phyloP scores from a whole-genome alignment of 2,329 filamentous ascomycete genomes.

The Diaporthe nobilis region DNA sequence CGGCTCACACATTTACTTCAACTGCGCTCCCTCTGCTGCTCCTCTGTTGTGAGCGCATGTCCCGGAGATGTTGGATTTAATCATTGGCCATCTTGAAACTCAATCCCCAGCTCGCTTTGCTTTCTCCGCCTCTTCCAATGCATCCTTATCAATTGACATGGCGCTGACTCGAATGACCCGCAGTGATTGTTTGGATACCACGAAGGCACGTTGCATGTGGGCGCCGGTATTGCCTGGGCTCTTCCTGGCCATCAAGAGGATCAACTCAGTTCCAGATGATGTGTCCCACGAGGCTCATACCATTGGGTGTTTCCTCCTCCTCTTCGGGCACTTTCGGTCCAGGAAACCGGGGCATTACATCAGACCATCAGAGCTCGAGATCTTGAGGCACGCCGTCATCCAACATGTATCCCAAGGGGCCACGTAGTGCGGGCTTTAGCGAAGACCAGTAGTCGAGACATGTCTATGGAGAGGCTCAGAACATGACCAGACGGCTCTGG shows the following conservation, averaged over 20 bases:
- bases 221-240: neutral
- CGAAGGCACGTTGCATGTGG: neutral
- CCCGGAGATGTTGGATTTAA: neutral
- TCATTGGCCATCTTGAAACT: too few relatives aligned
- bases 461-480: neutral
- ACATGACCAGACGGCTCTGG: too few relatives aligned
- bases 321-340: neutral
- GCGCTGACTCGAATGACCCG: constrained; percentile 4
- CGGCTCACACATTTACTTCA: neutral
- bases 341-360: neutral
- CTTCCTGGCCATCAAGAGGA: neutral
- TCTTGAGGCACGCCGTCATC: too few relatives aligned
- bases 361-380: neutral
- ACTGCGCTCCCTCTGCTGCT: neutral
- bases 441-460: neutral
- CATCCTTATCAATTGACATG: neutral
- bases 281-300: neutral
- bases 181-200: neutral
- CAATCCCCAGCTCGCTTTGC: too few relatives aligned
- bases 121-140: neutral
- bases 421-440: too few relatives aligned
- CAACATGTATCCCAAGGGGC: neutral
- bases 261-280: neutral
- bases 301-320: neutral
- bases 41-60: neutral